Conservation (phyloP, 371 early-diverging fungal genomes). For the Mortierella sp. region DNA sequence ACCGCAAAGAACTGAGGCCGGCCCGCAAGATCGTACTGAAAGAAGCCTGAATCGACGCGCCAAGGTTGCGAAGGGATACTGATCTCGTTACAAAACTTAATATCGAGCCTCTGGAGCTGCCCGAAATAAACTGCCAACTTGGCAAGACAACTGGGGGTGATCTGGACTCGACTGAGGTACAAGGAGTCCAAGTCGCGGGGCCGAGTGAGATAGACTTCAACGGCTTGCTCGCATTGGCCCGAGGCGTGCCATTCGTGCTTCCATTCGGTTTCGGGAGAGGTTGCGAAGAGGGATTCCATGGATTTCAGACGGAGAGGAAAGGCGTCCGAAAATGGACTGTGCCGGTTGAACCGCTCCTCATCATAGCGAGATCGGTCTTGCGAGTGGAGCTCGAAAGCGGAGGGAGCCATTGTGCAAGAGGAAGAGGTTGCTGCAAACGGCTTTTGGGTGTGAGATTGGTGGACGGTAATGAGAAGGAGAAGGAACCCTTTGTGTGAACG, state of each 20-base stretch:
- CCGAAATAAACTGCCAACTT: background rate
- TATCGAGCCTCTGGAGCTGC: background rate
- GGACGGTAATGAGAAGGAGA: background rate
- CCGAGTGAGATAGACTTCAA: background rate
- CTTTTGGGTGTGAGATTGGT: background rate
- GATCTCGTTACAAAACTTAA: background rate
- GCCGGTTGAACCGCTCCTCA: background rate
- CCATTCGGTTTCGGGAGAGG: background rate
- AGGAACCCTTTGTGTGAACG: background rate
- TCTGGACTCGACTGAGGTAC: background rate
- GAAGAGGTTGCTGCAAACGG: background rate
- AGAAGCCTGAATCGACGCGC: background rate
- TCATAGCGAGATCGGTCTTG: background rate
- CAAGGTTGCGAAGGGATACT: background rate
- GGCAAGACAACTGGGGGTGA: background rate
- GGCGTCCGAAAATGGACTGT: background rate
- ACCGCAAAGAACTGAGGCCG: background rate
- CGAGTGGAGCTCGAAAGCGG: background rate
- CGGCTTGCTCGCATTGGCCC: background rate
- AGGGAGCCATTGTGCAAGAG: background rate
- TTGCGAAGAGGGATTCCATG: background rate
- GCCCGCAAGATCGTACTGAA: background rate
- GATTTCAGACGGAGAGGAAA: background rate
- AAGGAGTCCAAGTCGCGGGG: background rate
- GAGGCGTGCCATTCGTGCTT: slow-evolving; percentile 2